phyloP scores from a whole-genome alignment of 805 yeast genomes.

The Wickerhamomyces mucosus region DNA sequence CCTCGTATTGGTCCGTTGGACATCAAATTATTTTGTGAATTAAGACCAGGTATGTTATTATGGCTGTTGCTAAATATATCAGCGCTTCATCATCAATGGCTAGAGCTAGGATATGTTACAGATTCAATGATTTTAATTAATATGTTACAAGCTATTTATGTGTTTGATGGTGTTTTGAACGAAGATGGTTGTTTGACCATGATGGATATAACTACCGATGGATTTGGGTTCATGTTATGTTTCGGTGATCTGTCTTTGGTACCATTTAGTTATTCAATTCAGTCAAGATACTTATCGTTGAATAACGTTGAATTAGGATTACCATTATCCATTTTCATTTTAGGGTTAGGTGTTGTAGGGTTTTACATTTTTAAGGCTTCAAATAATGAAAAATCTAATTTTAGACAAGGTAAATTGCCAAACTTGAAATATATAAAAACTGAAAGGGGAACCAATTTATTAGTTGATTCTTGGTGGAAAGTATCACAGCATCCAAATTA shows the following conservation, averaged over 20 bases:
- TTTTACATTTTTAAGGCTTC: constrained; percentile 77
- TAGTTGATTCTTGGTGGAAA: constrained; percentile 96
- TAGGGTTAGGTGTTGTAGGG: constrained; percentile 48
- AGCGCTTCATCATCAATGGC: constrained; percentile 74
- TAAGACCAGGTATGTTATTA: constrained; percentile 86
- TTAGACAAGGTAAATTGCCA: constrained; percentile 66
- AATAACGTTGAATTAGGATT: constrained; percentile 48
- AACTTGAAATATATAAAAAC: constrained; percentile 67
- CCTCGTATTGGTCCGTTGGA: constrained; percentile 84
- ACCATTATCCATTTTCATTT: constrained; percentile 26
- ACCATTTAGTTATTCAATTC: constrained; percentile 86
- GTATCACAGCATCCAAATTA: constrained; percentile 88
- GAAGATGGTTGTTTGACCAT: constrained; percentile 85
- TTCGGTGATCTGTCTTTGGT: constrained; percentile 92
- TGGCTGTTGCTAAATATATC: constrained; percentile 78
- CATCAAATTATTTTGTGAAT: constrained; percentile 84
- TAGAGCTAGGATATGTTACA: constrained; percentile 43
- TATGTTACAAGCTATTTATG: constrained; percentile 67
- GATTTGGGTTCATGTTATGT: constrained; percentile 92
- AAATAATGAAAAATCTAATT: constrained; percentile 76
- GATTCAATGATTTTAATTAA: constrained; percentile 69
- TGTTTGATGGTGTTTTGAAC: constrained; percentile 84
- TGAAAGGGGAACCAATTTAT: constrained; percentile 64
- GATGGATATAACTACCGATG: constrained; percentile 96
- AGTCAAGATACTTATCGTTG: constrained; percentile 69